These are phyloP conservation scores for Spiraea crenata DNA, from an alignment of 331 rosid genomes.

Conservation along the genomic window DNA sequence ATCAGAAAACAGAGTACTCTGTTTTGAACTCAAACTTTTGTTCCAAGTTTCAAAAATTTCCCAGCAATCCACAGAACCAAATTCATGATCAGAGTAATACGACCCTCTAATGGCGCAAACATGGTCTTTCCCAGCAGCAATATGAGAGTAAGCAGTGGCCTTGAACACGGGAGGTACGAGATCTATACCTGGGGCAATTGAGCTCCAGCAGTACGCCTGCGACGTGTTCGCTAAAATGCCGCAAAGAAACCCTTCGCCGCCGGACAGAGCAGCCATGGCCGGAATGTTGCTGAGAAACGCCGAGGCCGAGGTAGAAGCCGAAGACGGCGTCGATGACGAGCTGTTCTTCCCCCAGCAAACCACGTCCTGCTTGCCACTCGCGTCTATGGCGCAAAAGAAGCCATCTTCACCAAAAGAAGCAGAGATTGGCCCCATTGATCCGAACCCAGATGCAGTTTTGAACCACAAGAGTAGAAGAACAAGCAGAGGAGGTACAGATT, in stretches of 20 bases:
- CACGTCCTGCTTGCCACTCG: constrained; percentile 77
- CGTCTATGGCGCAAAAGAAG: constrained; percentile 84
- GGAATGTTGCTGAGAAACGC: constrained; percentile 39
- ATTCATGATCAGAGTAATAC: constrained; percentile 57
- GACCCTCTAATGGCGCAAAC: constrained; percentile 85
- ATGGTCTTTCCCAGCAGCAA: constrained; percentile 73
- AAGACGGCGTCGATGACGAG: constrained; percentile 33
- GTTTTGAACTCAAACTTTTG: constrained; percentile 34
- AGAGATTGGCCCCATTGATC: constrained; percentile 85
- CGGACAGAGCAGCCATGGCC: constrained; percentile 84
- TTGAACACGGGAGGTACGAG: constrained; percentile 57
- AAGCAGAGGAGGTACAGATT: constrained; percentile 15
- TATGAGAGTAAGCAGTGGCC: constrained; percentile 55
- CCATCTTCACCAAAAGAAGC: constrained; percentile 64
- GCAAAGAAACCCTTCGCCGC: constrained; percentile 77
- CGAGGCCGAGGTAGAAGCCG: constrained; percentile 40
- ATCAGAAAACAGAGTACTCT: constrained; percentile 40
- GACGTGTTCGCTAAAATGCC: constrained; percentile 79
- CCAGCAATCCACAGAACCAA: constrained; percentile 83
- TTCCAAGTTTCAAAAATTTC: constrained; percentile 42
- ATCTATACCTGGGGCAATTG: constrained; percentile 40
- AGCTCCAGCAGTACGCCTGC: constrained; percentile 70
- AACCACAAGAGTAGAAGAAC: constrained; percentile 26
- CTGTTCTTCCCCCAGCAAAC: constrained; percentile 77
- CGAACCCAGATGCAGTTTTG: constrained; percentile 48